Evolutionary conservation across 2,329 filamentous ascomycete genomes (phyloP), one percentile per base, ranked within the genome.

Genomic region (Colletotrichum tanaceti): DNA sequence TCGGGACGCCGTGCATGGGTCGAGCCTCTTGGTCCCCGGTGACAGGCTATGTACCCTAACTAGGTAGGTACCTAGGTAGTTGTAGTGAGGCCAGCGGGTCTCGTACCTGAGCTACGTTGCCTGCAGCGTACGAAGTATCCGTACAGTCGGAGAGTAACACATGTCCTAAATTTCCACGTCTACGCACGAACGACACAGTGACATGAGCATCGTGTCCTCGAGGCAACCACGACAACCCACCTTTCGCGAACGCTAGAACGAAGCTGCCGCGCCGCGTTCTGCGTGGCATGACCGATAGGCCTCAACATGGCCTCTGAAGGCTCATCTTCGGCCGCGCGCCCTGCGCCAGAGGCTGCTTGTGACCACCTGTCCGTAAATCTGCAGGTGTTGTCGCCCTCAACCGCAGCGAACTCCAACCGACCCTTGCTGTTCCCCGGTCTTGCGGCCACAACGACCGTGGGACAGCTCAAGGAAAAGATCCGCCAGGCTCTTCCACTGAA

Each of bases 331-430:
- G 73, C 74, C 49, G 63, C 75, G 62, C 74, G 72, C 64, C 68
- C 75, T 53, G 74, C 73, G 68, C 73, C 58, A 60, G 63, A 39
- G 72, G 70, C 58, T 68, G 71, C 70, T 64, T 71, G 73, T 41
- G 76, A 78, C 18, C 73, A 77, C 71, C 78, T 80, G 60, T 78
- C 79, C 43, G 83, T 89, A 76, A 88, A 85, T 66, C 80, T 90
- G 58, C 83, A 88, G 70, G 79, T 90, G 67, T 75, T 90, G 47
- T 90, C 88, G 68, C 88, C 88, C 4, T 89, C 87, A 16, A 63
- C 62, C n/a, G 65, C 65, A 43, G 78, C 83, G 58, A 84, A 83
- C 43, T 84, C 88, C 14, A 83, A 81, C 59, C 80, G 82, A 22
- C 84, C 85, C 18, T 75, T 89, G 58, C 76, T 79, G 49, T 86